These are phyloP conservation scores for Aspergillus cristatus DNA, from an alignment of 495 filamentous ascomycete genomes.

Conservation along the genomic window DNA sequence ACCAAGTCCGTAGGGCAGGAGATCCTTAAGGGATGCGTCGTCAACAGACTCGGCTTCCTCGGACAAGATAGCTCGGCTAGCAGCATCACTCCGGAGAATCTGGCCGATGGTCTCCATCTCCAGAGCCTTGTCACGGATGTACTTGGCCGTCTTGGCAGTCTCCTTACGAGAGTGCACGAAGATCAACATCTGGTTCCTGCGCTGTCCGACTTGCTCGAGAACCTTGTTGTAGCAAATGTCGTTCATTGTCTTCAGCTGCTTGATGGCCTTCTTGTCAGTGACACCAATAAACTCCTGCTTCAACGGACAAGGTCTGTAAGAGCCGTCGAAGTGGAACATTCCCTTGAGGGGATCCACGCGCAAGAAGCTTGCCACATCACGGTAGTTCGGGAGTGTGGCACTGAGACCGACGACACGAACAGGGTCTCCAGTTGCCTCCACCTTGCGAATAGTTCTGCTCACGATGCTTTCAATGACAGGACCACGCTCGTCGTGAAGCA, in stretches of 20 bases:
- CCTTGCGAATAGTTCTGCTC: constrained; percentile 82
- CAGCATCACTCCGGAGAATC: constrained; percentile 88
- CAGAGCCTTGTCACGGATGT: constrained; percentile 89
- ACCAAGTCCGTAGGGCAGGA: constrained; percentile 92
- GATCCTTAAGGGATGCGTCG: constrained; percentile 85
- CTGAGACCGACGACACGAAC: constrained; percentile 88
- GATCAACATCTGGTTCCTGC: constrained; percentile 93
- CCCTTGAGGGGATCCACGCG: constrained; percentile 80
- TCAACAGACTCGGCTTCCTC: constrained; percentile 76
- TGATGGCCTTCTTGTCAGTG: constrained; percentile 96
- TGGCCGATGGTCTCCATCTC: constrained; percentile 95
- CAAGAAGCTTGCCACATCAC: constrained; percentile 92
- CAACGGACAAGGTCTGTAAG: constrained; percentile 85
- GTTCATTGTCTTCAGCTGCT: constrained; percentile 98
- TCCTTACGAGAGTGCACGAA: constrained; percentile 98
- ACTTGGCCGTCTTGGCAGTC: constrained; percentile 93
- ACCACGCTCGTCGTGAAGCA: constrained; percentile 94
- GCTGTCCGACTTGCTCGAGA: constrained; percentile 85
- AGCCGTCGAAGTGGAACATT: constrained; percentile 93
- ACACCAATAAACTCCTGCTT: constrained; percentile 97
- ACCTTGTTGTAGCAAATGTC: constrained; percentile 98
- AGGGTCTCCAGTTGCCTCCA: constrained; percentile 85
- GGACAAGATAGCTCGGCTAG: constrained; percentile 76
- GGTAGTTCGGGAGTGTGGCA: constrained; percentile 93
- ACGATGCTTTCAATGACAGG: constrained; percentile 97